Evolutionary conservation across 2,329 filamentous ascomycete genomes (phyloP).

Genomic region (Pseudogymnoascus sp.): DNA sequence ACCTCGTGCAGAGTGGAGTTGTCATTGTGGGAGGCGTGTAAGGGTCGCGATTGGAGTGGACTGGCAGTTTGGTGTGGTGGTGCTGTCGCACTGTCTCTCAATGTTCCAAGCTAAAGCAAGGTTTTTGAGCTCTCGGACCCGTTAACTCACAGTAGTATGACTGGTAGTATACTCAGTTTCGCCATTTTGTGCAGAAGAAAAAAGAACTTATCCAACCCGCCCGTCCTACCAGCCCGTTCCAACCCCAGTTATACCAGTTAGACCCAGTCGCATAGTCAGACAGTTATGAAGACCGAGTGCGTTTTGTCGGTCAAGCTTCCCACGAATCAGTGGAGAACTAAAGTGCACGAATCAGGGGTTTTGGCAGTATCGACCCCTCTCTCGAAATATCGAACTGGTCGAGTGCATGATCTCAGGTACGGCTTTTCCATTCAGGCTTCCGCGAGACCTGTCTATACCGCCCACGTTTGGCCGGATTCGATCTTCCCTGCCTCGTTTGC

Average conservation of each 20-base stretch:
- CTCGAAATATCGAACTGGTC: background rate
- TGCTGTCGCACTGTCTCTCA: background rate
- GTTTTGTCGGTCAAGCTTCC: constrained; percentile 2
- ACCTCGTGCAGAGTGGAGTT: constrained; percentile 1
- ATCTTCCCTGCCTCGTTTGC: background rate
- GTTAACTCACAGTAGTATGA: background rate
- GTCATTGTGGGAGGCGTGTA: background rate
- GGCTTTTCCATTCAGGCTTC: background rate
- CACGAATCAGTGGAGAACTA: background rate
- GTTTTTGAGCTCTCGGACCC: background rate
- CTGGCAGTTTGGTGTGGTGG: background rate
- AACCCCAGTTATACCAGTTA: background rate
- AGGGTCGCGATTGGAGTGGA: background rate
- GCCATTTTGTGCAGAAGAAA: background rate
- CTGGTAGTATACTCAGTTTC: background rate
- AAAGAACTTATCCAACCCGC: background rate
- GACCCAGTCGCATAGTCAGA: background rate
- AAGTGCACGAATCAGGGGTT: background rate
- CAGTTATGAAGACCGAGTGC: background rate
- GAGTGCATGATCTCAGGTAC: background rate
- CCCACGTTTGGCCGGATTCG: background rate
- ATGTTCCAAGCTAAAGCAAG: constrained; percentile 5
- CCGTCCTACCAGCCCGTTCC: background rate
- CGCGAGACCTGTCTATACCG: background rate
- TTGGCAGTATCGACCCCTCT: background rate